Percentiles rank a stretch among this genome's conserved stretches.
Evolutionary conservation across 805 yeast genomes (phyloP).

Genomic region (Lipomyces sp.): DNA sequence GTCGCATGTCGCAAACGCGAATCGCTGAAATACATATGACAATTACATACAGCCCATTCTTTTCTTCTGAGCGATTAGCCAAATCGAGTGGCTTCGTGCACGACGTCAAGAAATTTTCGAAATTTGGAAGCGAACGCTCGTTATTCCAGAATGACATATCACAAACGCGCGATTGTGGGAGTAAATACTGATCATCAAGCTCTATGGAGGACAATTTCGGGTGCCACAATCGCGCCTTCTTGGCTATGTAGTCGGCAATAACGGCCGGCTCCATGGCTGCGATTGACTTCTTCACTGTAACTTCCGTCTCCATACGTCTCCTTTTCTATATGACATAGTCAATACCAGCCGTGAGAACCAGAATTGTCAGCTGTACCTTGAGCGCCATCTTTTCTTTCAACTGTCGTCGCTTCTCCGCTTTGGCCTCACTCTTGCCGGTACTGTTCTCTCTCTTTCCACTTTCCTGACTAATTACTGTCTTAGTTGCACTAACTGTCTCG

Average conservation of each 20-base stretch:
- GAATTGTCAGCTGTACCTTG: constrained; percentile 15
- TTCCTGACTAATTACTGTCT: neutral
- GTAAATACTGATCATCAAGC: constrained; percentile 27
- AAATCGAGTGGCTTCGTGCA: constrained; percentile 11
- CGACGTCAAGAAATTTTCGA: constrained; percentile 17
- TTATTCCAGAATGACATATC: constrained; percentile 25
- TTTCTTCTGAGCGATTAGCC: constrained; percentile 10
- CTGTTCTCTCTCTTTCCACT: neutral
- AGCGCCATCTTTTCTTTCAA: constrained; percentile 21
- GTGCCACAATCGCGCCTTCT: constrained; percentile 24
- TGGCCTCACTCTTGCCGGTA: neutral
- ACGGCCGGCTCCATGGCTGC: constrained; percentile 16
- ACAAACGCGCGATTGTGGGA: constrained; percentile 18
- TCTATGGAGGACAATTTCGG: constrained; percentile 31
- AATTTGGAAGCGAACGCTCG: constrained; percentile 13
- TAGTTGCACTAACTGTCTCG: neutral
- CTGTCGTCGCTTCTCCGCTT: constrained; percentile 26
- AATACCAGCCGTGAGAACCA: neutral
- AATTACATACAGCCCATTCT: constrained; percentile 46
- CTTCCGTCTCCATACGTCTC: constrained; percentile 30
- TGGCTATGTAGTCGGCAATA: constrained; percentile 32
- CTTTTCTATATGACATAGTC: constrained; percentile 18
- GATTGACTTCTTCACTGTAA: constrained; percentile 23
- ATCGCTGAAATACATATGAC: constrained; percentile 76
- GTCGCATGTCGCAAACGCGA: constrained; percentile 79